A percentile compares a stretch with the other conserved stretches of the same genome.
Conservation (phyloP, 192 early-diverging fungal species). For the Coemansia sp. region DNA sequence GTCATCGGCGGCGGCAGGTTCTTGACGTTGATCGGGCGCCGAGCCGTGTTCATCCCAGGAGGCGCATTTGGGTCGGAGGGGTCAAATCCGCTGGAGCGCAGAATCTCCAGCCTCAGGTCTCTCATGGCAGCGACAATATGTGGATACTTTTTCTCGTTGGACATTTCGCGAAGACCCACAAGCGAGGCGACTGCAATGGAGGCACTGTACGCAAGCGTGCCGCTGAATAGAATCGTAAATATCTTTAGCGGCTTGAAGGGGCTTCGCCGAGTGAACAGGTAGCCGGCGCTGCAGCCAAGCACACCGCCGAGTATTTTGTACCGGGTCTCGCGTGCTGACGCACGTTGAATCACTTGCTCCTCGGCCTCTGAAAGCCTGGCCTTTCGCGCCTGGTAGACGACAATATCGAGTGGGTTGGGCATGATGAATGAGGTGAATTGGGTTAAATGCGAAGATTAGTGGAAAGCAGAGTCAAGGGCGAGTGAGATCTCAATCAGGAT, state of each 20-base stretch:
- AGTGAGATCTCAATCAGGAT: too few species aligned
- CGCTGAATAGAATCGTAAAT: conserved; percentile 15
- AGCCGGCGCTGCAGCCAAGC: conserved; percentile 21
- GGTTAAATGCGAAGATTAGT: too few species aligned
- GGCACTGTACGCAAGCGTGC: conserved; percentile 10
- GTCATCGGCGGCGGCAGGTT: conserved; percentile 21
- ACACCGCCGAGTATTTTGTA: conserved; percentile 6
- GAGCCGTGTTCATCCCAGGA: neutral
- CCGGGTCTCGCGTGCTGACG: neutral
- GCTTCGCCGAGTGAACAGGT: conserved; percentile 17
- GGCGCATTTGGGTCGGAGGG: conserved; percentile 22
- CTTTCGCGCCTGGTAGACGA: conserved; percentile 22
- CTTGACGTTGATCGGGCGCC: conserved; percentile 10
- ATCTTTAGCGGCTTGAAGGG: conserved; percentile 5
- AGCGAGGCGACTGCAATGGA: neutral
- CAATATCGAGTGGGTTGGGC: conserved; percentile 14
- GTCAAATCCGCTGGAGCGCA: conserved; percentile 27
- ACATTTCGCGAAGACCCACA: conserved; percentile 15
- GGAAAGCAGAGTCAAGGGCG: too few species aligned
- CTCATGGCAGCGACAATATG: conserved; percentile 29
- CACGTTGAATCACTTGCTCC: conserved; percentile 10
- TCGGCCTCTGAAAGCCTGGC: conserved; percentile 24
- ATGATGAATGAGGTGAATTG: neutral
- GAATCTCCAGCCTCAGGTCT: conserved; percentile 30
- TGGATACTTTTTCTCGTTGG: conserved; percentile 31